These are phyloP conservation scores for Irpex sp. DNA, from an alignment of 1,284 basidiomycete genomes.

Conservation along the genomic window DNA sequence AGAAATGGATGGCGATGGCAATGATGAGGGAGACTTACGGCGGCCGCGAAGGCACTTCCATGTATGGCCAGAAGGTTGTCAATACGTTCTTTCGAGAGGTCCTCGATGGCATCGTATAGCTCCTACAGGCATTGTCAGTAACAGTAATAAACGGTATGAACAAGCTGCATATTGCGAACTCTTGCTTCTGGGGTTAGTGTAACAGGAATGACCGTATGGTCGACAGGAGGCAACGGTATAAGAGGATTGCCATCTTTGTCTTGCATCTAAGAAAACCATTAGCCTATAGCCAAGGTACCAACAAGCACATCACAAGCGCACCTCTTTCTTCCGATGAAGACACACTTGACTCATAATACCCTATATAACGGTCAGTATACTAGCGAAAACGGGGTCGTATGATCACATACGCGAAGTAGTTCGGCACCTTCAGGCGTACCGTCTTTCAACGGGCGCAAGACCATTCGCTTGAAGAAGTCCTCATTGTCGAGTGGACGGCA, in stretches of 20 bases:
- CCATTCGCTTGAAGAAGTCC: slow-evolving; percentile 72
- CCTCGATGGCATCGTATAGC: slow-evolving; percentile 73
- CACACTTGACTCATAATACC: slow-evolving; percentile 82
- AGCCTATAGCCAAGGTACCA: too few species aligned
- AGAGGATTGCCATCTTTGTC: slow-evolving; percentile 59
- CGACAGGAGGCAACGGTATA: slow-evolving; percentile 40
- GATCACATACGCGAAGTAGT: slow-evolving; percentile 59
- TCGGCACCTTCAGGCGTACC: slow-evolving; percentile 62
- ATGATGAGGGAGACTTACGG: slow-evolving; percentile 19
- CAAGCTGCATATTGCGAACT: slow-evolving; percentile 30
- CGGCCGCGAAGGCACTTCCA: slow-evolving; percentile 34
- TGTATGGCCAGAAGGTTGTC: slow-evolving; percentile 45
- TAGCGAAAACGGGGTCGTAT: slow-evolving; percentile 10
- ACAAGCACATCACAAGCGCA: slow-evolving; percentile 22
- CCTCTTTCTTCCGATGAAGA: slow-evolving; percentile 84
- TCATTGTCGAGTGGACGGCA: slow-evolving; percentile 78
- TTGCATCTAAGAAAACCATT: slow-evolving; percentile 55
- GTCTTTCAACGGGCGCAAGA: slow-evolving; percentile 67
- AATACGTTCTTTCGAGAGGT: slow-evolving; percentile 57
- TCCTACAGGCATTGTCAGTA: slow-evolving; percentile 31
- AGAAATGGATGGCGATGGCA: background rate
- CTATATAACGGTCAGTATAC: slow-evolving; percentile 29
- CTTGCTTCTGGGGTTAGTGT: slow-evolving; percentile 62
- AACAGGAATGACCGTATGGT: slow-evolving; percentile 69
- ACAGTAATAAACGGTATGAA: background rate